These are phyloP conservation scores for Martiniozyma asiatica DNA, from an alignment of 1,139 yeast species.

Conservation along the genomic window DNA sequence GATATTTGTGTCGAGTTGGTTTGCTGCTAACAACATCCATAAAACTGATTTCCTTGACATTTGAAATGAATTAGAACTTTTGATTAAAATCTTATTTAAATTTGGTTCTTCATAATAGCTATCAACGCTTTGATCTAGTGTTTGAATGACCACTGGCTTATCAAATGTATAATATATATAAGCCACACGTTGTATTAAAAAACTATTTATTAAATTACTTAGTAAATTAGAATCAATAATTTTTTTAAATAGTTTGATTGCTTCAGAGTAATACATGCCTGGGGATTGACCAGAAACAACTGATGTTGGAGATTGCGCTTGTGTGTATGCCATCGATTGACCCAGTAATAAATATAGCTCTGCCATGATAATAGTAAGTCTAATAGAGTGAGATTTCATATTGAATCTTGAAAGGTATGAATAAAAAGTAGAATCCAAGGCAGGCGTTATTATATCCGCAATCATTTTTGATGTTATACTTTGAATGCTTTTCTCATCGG, in stretches of 20 bases:
- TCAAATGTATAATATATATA: slow-evolving; percentile 30
- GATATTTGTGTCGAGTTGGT: slow-evolving; percentile 43
- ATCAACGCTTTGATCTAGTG: background rate
- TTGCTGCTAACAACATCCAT: slow-evolving; percentile 69
- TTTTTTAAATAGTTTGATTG: slow-evolving; percentile 36
- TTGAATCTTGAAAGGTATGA: slow-evolving; percentile 53
- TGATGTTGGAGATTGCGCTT: slow-evolving; percentile 1
- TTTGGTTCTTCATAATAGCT: slow-evolving; percentile 26
- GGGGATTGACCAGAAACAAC: no score
- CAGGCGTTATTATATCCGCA: slow-evolving; percentile 50
- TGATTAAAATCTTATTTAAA: no score
- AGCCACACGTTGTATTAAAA: slow-evolving; percentile 26
- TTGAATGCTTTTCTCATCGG: slow-evolving; percentile 19
- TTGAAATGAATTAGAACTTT: no score
- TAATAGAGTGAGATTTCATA: slow-evolving; percentile 48
- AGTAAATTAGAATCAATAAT: slow-evolving; percentile 30
- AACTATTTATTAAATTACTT: slow-evolving; percentile 30
- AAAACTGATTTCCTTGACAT: slow-evolving; percentile 64
- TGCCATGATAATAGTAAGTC: slow-evolving; percentile 31
- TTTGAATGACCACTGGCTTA: slow-evolving; percentile 7
- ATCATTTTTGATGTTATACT: slow-evolving; percentile 35
- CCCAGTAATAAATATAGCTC: slow-evolving; percentile 34
- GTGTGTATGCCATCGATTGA: slow-evolving; percentile 14
- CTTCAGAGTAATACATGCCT: slow-evolving; percentile 34
- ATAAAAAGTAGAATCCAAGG: slow-evolving; percentile 54